Conservation (phyloP, 345 rosid genomes). For the Gossypium raimondii region DNA sequence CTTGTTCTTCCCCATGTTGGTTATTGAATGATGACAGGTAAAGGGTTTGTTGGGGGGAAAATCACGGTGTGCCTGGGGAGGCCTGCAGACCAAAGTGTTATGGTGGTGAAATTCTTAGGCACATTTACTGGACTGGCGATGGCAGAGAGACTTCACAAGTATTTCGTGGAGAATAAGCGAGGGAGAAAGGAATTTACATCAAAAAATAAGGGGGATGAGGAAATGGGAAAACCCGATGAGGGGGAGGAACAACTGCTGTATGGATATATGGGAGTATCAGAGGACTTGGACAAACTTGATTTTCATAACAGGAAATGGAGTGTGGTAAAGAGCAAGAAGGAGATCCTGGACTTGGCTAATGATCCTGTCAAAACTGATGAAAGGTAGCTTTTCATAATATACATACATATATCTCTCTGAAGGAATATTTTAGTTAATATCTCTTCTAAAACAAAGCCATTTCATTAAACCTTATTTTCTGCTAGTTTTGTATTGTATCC, state of each 20-base stretch:
- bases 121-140: conserved; percentile 43
- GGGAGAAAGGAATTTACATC: conserved; percentile 39
- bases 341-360: conserved; percentile 49
- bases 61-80: conserved; percentile 38
- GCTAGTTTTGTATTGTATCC: not conserved
- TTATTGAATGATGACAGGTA: conserved; percentile 28
- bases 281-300: conserved; percentile 48
- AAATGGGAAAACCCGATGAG: conserved; percentile 8
- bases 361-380: conserved; percentile 49
- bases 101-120: conserved; percentile 42
- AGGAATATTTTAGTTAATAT: not conserved
- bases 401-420: not conserved
- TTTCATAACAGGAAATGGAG: conserved; percentile 33
- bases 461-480: not conserved
- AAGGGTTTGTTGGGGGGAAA: conserved; percentile 33
- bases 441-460: not conserved
- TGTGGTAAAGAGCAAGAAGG: conserved; percentile 45
- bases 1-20: not conserved
- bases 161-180: conserved; percentile 26
- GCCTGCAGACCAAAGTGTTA: conserved; percentile 45
- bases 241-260: conserved; percentile 37
- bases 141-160: conserved; percentile 45
- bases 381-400: not conserved
- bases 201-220: conserved; percentile 24
- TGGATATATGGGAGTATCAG: conserved; percentile 47